phyloP scores from a whole-genome alignment of 768 basidiomycete species.

The Amanita molliuscula region DNA sequence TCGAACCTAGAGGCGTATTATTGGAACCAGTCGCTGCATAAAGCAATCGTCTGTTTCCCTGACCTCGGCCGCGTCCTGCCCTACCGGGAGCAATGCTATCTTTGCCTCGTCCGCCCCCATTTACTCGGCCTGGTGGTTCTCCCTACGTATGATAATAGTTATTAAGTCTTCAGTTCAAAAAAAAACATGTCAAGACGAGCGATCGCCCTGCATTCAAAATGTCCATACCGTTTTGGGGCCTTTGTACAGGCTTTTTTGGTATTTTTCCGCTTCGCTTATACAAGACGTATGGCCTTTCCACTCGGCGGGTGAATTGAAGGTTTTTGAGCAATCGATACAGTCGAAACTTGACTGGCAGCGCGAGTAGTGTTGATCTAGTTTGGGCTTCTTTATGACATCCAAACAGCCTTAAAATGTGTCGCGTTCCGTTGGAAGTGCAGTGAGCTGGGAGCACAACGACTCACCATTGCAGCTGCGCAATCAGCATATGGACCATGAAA shows the following conservation, averaged over 20 bases:
- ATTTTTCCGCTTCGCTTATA: constrained; percentile 88
- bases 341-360: constrained; percentile 62
- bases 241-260: constrained; percentile 80
- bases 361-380: constrained; percentile 68
- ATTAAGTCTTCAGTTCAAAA: background rate
- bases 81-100: constrained; percentile 10
- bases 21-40: constrained; percentile 52
- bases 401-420: constrained; percentile 43
- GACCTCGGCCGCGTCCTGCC: constrained; percentile 23
- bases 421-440: background rate
- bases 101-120: constrained; percentile 15
- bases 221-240: constrained; percentile 52
- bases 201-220: constrained; percentile 1
- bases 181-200: background rate
- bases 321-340: constrained; percentile 83
- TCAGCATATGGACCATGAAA: too few relatives aligned
- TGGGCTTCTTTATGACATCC: constrained; percentile 90
- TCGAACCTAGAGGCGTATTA: constrained; percentile 59
- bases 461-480: constrained; percentile 58
- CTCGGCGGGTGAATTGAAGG: constrained; percentile 65
- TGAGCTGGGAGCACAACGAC: constrained; percentile 10
- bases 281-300: constrained; percentile 81
- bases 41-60: constrained; percentile 19
- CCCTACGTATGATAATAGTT: constrained; percentile 1
- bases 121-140: background rate